Evolutionary conservation across 352 stramenopile genomes (phyloP).

Genomic region (Phytophthora aleatoria): DNA sequence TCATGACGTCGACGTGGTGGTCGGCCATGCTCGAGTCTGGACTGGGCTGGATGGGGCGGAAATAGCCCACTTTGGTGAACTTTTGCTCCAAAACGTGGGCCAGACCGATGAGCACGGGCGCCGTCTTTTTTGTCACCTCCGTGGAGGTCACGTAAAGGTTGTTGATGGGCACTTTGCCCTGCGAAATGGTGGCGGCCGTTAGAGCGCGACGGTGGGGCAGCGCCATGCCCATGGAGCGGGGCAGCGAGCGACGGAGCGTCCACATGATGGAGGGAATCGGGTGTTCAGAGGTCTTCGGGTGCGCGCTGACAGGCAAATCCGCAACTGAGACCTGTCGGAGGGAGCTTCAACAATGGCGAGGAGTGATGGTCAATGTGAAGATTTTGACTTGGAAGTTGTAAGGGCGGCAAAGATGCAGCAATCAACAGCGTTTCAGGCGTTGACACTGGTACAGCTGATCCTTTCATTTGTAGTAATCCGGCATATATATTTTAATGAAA

Average conservation of each 20-base stretch:
- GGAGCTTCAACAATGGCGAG: constrained; percentile 16
- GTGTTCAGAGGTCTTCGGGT: constrained; percentile 2
- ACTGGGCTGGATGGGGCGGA: constrained; percentile 71
- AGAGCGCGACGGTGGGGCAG: constrained; percentile 27
- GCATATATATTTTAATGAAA: background rate
- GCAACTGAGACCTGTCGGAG: constrained; percentile 19
- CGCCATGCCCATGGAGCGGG: constrained; percentile 20
- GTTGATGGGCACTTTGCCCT: constrained; percentile 56
- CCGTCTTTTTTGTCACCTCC: constrained; percentile 63
- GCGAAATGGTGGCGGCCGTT: constrained; percentile 40
- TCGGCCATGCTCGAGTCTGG: constrained; percentile 28
- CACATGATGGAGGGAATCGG: constrained; percentile 16
- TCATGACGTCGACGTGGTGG: constrained; percentile 76
- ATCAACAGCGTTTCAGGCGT: constrained; percentile 12
- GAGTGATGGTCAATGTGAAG: constrained; percentile 24
- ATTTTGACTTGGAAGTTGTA: constrained; percentile 23
- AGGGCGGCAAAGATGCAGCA: constrained; percentile 16
- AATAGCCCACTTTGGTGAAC: constrained; percentile 75
- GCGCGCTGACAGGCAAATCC: constrained; percentile 23
- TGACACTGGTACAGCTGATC: constrained; percentile 14
- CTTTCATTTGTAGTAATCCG: background rate
- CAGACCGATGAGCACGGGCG: constrained; percentile 71
- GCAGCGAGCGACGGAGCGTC: constrained; percentile 30
- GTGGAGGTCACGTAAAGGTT: constrained; percentile 76
- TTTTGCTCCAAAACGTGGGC: constrained; percentile 77